phyloP scores from a whole-genome alignment of 352 stramenopile genomes.

The Globisporangium mamillatum region DNA sequence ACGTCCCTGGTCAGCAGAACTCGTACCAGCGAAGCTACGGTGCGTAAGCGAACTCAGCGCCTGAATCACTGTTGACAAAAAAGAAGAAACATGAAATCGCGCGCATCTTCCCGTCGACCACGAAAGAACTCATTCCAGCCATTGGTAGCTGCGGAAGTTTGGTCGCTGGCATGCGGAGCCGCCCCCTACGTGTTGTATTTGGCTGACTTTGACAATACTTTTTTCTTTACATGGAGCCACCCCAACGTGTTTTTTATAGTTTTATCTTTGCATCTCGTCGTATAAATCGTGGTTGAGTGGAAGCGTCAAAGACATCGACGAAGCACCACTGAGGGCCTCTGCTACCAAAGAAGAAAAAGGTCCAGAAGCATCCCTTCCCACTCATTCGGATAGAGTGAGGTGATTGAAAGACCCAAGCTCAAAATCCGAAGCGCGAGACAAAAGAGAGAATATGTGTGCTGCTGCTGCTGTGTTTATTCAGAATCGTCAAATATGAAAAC shows the following conservation, averaged over 20 bases:
- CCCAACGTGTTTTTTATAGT: conserved; percentile 10
- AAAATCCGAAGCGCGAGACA: no score
- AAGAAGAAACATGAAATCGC: conserved; percentile 14
- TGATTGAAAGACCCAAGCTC: no score
- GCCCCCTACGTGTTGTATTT: conserved; percentile 10
- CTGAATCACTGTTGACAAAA: not conserved
- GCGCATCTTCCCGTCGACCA: not conserved
- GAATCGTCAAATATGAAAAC: no score
- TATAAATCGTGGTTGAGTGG: not conserved
- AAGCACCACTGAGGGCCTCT: no score
- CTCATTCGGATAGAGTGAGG: no score
- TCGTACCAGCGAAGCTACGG: conserved; percentile 88
- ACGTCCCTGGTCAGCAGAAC: conserved; percentile 87
- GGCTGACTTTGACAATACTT: conserved; percentile 17
- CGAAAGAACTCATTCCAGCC: conserved; percentile 8
- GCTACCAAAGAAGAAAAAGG: no score
- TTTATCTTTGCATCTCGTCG: conserved; percentile 8
- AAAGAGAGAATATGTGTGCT: no score
- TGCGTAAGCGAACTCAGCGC: conserved; percentile 37
- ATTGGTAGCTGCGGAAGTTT: conserved; percentile 18
- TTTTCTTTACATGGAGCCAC: conserved; percentile 10
- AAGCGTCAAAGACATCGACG: not conserved
- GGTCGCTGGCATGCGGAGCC: not conserved
- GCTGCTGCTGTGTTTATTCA: no score
- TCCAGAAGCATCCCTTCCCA: no score